phyloP scores from a whole-genome alignment of 495 filamentous ascomycete species.

The Aspergillus heteromorphus region DNA sequence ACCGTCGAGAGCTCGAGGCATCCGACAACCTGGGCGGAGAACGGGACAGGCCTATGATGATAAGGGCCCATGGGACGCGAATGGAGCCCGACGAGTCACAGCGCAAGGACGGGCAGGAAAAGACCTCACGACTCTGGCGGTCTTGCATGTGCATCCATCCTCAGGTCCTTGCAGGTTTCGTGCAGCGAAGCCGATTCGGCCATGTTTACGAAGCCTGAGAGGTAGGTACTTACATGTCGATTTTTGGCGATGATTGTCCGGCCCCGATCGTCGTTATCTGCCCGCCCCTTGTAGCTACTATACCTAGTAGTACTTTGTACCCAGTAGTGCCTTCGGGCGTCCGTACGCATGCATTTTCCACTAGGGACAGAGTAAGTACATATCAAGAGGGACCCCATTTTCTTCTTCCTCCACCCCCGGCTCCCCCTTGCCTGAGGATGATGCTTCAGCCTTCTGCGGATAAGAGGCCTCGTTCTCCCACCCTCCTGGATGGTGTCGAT shows the following conservation, averaged over 20 bases:
- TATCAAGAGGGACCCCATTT: neutral
- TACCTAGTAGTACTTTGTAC: neutral
- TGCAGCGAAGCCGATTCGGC: slow-evolving; percentile 17
- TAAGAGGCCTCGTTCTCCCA: slow-evolving; percentile 4
- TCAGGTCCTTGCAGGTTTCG: slow-evolving; percentile 33
- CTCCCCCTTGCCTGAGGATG: neutral
- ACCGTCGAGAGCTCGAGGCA: slow-evolving; percentile 8
- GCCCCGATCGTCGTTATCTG: neutral
- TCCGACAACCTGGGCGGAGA: slow-evolving; percentile 15
- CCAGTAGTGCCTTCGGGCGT: too few relatives aligned
- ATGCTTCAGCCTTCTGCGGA: neutral
- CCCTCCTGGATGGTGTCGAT: neutral
- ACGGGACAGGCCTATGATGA: slow-evolving; percentile 19
- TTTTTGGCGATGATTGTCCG: neutral
- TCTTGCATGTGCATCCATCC: slow-evolving; percentile 14
- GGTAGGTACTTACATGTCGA: neutral
- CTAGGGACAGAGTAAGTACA: too few relatives aligned
- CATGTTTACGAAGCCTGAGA: neutral
- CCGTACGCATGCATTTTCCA: too few relatives aligned
- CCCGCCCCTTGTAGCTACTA: neutral
- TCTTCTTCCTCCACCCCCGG: too few relatives aligned
- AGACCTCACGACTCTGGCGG: slow-evolving; percentile 14
- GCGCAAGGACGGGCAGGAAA: slow-evolving; percentile 20
- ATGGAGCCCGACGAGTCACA: slow-evolving; percentile 32
- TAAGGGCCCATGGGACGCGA: slow-evolving; percentile 21